Conservation (phyloP, 1,284 basidiomycete species). For the Lignosus rhinocerotis region DNA sequence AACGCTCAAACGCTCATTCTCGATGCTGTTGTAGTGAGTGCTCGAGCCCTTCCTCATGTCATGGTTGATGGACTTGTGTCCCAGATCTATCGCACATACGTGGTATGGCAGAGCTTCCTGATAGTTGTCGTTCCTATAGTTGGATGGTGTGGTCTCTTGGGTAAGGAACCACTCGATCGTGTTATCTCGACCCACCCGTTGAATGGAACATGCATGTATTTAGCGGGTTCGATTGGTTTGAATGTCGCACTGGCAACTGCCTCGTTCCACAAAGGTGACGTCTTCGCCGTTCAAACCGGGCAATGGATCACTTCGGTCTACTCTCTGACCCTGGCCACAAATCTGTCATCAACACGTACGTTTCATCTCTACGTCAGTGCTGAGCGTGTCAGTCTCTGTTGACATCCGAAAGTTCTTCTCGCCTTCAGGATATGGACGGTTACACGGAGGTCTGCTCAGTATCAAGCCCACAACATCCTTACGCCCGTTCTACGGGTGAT, state of each 20-base stretch:
- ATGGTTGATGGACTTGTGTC: neutral
- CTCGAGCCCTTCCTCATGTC: neutral
- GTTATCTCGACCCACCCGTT: neutral
- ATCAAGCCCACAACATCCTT: slow-evolving; percentile 21
- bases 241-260: slow-evolving; percentile 19
- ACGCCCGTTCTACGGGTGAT: slow-evolving; percentile 33
- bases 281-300: slow-evolving; percentile 26
- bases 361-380: neutral
- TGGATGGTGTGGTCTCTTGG: slow-evolving; percentile 27
- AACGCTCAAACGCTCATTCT: slow-evolving; percentile 36
- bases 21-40: slow-evolving; percentile 35
- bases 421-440: slow-evolving; percentile 32
- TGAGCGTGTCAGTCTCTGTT: neutral
- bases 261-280: slow-evolving; percentile 19
- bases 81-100: slow-evolving; percentile 34
- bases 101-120: slow-evolving; percentile 29
- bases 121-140: slow-evolving; percentile 28
- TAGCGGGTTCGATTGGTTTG: slow-evolving; percentile 17
- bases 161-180: slow-evolving; percentile 4
- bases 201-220: neutral
- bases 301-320: slow-evolving; percentile 36
- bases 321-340: slow-evolving; percentile 32
- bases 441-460: slow-evolving; percentile 24
- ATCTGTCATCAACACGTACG: slow-evolving; percentile 34
- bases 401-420: slow-evolving; percentile 23